Evolutionary conservation across 192 early-diverging fungal species (phyloP).

Genomic region (Rhizophagus sp.): DNA sequence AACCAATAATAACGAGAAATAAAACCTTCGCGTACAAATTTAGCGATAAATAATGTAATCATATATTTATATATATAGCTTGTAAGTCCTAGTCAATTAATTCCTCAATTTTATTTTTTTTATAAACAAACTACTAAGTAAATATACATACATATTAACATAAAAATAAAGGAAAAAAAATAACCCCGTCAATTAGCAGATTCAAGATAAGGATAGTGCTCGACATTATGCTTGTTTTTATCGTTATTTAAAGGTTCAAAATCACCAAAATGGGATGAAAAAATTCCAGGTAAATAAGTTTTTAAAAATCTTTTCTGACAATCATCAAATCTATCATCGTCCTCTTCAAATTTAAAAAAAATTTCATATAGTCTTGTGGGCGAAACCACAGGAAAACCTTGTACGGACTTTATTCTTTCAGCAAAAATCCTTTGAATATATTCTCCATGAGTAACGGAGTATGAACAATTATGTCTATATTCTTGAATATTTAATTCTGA

Average conservation of each 20-base stretch:
- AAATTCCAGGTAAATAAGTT: background rate
- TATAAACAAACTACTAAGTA: no score
- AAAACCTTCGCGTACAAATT: no score
- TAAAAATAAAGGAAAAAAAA: no score
- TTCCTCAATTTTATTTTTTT: no score
- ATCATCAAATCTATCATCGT: background rate
- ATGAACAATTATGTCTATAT: background rate
- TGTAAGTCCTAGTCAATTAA: no score
- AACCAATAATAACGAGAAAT: no score
- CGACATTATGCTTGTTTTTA: background rate
- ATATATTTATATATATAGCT: no score
- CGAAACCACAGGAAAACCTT: background rate
- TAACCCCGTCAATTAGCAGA: no score
- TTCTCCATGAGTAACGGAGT: background rate
- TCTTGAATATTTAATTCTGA: background rate
- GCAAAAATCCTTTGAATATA: background rate
- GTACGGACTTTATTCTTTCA: background rate
- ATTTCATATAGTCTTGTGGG: background rate
- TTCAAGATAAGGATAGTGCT: no score
- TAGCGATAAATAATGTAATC: no score
- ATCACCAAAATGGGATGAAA: background rate
- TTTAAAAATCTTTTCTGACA: background rate
- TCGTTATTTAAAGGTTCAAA: background rate
- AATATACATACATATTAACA: no score
- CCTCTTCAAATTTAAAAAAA: background rate